Percentiles rank a stretch among this genome's conserved stretches.
Evolutionary conservation across 1,139 yeast species (phyloP).

Genomic region (Torulaspora globosa): DNA sequence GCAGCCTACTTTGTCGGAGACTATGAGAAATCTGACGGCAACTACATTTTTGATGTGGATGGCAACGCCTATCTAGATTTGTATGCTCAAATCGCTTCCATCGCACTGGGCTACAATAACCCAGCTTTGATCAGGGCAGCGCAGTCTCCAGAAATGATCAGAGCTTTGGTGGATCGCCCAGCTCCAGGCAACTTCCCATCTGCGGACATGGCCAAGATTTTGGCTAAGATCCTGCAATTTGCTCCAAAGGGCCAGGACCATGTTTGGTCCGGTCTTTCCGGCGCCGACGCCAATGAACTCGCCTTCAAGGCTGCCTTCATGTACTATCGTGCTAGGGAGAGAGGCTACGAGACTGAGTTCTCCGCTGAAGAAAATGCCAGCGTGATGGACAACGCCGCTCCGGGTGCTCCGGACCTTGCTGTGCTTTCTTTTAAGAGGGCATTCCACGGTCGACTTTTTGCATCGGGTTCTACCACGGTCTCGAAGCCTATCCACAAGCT

Average conservation of each 20-base stretch:
- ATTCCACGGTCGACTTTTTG: conserved; percentile 74
- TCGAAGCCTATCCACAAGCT: conserved; percentile 72
- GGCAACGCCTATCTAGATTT: conserved; percentile 62
- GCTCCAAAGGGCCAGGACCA: conserved; percentile 65
- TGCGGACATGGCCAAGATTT: conserved; percentile 47
- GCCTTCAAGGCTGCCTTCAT: conserved; percentile 77
- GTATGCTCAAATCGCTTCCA: conserved; percentile 70
- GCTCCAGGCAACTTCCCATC: conserved; percentile 75
- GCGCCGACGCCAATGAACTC: conserved; percentile 73
- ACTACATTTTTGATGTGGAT: conserved; percentile 67
- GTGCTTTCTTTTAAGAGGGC: conserved; percentile 66
- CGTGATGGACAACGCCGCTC: conserved; percentile 62
- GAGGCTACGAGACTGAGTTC: conserved; percentile 52
- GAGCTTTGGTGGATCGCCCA: conserved; percentile 67
- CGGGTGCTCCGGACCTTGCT: conserved; percentile 66
- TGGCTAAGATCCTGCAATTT: conserved; percentile 55
- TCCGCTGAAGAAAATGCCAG: conserved; percentile 53
- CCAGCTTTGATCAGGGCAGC: conserved; percentile 64
- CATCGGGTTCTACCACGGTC: conserved; percentile 67
- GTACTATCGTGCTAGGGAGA: conserved; percentile 58
- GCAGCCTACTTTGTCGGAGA: conserved; percentile 68
- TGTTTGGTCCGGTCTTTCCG: conserved; percentile 68
- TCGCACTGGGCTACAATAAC: conserved; percentile 71
- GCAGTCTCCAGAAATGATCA: conserved; percentile 59
- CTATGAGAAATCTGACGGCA: conserved; percentile 62